Base-by-base conservation (phyloP, 768 basidiomycete species). In the Tulasnella sp. region DNA sequence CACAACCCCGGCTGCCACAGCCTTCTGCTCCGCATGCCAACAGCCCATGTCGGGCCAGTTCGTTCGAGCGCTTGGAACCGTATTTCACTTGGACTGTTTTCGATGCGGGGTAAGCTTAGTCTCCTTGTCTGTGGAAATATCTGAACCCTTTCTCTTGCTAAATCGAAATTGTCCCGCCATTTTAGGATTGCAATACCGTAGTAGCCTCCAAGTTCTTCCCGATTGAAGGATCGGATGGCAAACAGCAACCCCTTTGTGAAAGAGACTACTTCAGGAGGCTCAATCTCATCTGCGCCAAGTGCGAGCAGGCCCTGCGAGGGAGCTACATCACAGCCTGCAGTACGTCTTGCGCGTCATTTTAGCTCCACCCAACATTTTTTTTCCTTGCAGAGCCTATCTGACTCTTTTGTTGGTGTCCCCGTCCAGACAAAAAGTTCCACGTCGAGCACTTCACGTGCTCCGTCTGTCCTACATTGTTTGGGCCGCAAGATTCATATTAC, bases 281-380 rank as follows among this genome's bases (percentile, higher is more conserved):
- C 75, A 95, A 95, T 85, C 89, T 99, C 82, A 96, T 99, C 80
- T 99, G 98, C 84, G 94, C 92, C 70, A 97, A 98, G 85, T 99
- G 98, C 85, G 92, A 92, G 61, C 90, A 92, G 87, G 98, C 98
- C 55, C 85, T 99, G 79, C 88, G 98, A 82, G 97, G 96, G 75
- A 98, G 95, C 85, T 99, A 99, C 82, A 99, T 99, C 86, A 99
- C 98, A 61, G 98, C 98, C 61, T 98, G 98, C 88, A 96, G 97
- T 98, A 83, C 84, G 92, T 44, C 15, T 89, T 35, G n/a, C 39
- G 40, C 51, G 35, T 67, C 75, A 26, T 79, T 29, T 67, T 73
- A 5, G 35, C 46, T 44, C 74, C 69, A 57, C 40, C 5, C 35
- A 35, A 35, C 35, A 6, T 37, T 44, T 44, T 44, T 44, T 16